phyloP scores from a whole-genome alignment of 352 stramenopile genomes.

The Pythium folliculosum region DNA sequence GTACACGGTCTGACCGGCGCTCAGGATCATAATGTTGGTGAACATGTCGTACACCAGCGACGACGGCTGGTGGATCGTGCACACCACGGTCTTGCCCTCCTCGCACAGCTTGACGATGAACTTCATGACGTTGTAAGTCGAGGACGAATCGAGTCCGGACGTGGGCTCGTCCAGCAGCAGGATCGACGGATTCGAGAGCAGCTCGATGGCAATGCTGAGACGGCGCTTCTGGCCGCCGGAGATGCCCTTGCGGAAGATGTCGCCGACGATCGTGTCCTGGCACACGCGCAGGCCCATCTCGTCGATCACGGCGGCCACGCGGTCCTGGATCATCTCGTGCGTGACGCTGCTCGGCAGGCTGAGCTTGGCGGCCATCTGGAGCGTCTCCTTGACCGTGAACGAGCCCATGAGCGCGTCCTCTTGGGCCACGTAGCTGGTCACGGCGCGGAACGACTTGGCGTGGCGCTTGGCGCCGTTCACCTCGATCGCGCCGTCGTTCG shows the following conservation, averaged over 20 bases:
- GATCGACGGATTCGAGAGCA: conserved; percentile 93
- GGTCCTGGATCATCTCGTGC: conserved; percentile 42
- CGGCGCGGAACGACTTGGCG: conserved; percentile 25
- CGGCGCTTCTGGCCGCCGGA: conserved; percentile 89
- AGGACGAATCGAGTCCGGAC: conserved; percentile 87
- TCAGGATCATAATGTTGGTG: conserved; percentile 64
- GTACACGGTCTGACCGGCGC: conserved; percentile 84
- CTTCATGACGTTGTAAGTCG: conserved; percentile 78
- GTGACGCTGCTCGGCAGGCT: conserved; percentile 38
- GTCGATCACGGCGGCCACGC: conserved; percentile 63
- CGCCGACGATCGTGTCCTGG: conserved; percentile 65
- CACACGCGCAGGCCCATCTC: conserved; percentile 64
- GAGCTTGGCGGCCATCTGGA: conserved; percentile 63
- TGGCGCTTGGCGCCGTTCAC: conserved; percentile 33
- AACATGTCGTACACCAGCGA: conserved; percentile 71
- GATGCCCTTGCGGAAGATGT: conserved; percentile 86
- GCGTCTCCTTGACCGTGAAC: conserved; percentile 66
- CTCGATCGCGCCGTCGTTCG: conserved; percentile 44
- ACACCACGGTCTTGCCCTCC: conserved; percentile 73
- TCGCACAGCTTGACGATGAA: conserved; percentile 25
- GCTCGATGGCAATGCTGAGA: conserved; percentile 92
- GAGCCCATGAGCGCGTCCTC: conserved; percentile 59
- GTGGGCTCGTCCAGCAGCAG: conserved; percentile 96
- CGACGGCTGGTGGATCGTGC: conserved; percentile 87
- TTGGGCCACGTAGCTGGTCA: conserved; percentile 41